These are phyloP conservation scores for Fusarium avenaceum DNA, from an alignment of 2,329 filamentous ascomycete genomes.

Conservation along the genomic window DNA sequence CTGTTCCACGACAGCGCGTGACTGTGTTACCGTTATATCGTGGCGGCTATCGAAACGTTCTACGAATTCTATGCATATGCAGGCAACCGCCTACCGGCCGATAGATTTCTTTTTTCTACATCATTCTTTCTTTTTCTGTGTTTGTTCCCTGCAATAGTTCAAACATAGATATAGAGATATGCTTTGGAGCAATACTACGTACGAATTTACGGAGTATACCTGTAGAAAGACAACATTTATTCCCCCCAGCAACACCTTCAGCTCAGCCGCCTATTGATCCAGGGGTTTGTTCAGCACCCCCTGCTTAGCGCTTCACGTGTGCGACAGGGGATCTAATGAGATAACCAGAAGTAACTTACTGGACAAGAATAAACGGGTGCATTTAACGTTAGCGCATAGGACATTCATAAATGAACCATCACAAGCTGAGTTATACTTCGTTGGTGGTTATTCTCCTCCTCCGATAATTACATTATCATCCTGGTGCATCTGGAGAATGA, in stretches of 20 bases:
- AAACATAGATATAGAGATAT: not conserved
- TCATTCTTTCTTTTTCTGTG: not conserved
- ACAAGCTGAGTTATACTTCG: slow-evolving; percentile 11
- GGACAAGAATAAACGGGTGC: slow-evolving; percentile 5
- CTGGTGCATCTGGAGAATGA: not conserved
- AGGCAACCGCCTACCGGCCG: slow-evolving; percentile 18
- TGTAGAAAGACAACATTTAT: slow-evolving; percentile 5
- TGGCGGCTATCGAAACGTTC: slow-evolving; percentile 36
- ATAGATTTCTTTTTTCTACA: not conserved
- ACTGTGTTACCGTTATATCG: slow-evolving; percentile 23
- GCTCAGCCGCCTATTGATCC: slow-evolving; percentile 21
- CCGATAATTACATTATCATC: not conserved
- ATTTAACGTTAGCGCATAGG: slow-evolving; percentile 6
- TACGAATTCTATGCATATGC: slow-evolving; percentile 27
- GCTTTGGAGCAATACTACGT: not conserved
- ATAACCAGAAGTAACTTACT: not conserved
- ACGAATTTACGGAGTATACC: not conserved
- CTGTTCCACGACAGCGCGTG: slow-evolving; percentile 20
- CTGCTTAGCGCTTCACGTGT: slow-evolving; percentile 32
- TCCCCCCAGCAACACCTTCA: slow-evolving; percentile 17
- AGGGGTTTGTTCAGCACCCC: slow-evolving; percentile 16
- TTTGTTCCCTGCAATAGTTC: not conserved
- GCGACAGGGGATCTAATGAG: slow-evolving; percentile 20
- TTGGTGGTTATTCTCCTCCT: slow-evolving; percentile 5
- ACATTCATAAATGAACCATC: slow-evolving; percentile 10